Evolutionary conservation across 768 basidiomycete genomes (phyloP), one percentile per base, ranked within the genome.

Genomic region (Tylopilus vinaceipallidus): DNA sequence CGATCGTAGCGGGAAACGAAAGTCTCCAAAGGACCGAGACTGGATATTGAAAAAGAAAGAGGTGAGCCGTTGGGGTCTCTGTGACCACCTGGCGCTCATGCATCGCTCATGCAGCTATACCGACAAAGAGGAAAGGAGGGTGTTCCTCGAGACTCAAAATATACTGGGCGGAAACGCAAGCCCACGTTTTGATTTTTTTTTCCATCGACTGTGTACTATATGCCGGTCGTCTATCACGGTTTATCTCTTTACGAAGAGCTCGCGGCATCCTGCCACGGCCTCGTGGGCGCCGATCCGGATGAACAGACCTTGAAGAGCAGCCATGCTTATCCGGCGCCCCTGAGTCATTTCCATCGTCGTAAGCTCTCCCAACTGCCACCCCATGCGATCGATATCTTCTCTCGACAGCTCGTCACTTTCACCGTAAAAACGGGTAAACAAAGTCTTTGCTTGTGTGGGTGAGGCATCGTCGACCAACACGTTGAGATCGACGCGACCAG

Each of bases 31-130:
- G 62, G 84, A 85, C 62, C 84, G 76, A 64, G 91, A 95, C 54
- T 99, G 94, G 94, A 93, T 98, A 53, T 63, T 97, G 61, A 88
- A 84, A 73, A 99, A 99, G 76, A 99, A 99, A 80, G 90, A 95
- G 78, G 93, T 88, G 53, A 47, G 77, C 27, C 16, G 30, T 29
- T 43, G 60, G n/a, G 7, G 8, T 49, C 19, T 30, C 46, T 42
- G 3, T n/a, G 26, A 23, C 42, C 27, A 11, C 41, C 24, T 55
- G 20, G 34, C 16, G 11, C 37, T 58, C 33, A 57, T n/a, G n/a
- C 20, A 30, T 26, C 20, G 29, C 32, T 12, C 19, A 30, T 49
- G 12, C 54, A 92, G 90, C 68, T 93, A 16, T 93, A 93, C 64
- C 83, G 91, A 42, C 80, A 82, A 71, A 79, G 90, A 53, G 92